A percentile compares a stretch with the other conserved stretches of the same genome.
Conservation (phyloP, 2,329 filamentous ascomycete species). For the Tolypocladium nubicola region DNA sequence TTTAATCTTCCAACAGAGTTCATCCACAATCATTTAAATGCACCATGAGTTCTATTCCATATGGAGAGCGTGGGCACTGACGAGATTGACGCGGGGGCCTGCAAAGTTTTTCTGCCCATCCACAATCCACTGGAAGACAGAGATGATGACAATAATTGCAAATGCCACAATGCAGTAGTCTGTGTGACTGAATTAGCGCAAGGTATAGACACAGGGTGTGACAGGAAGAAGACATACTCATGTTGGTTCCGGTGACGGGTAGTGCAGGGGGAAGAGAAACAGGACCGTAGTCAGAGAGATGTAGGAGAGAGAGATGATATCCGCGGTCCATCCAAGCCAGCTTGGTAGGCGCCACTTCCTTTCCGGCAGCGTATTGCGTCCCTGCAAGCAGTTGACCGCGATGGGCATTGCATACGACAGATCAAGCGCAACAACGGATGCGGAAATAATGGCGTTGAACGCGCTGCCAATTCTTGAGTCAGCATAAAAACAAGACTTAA, state of each 20-base stretch:
- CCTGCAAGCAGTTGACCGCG: slow-evolving; percentile 54
- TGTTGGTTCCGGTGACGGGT: slow-evolving; percentile 54
- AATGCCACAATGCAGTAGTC: slow-evolving; percentile 36
- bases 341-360: slow-evolving; percentile 21
- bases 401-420: slow-evolving; percentile 68
- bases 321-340: slow-evolving; percentile 24
- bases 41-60: background rate
- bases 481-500: background rate
- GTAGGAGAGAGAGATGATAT: slow-evolving; percentile 44
- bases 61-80: background rate
- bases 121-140: slow-evolving; percentile 30
- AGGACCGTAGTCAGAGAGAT: slow-evolving; percentile 58
- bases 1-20: no score
- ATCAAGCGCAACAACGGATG: slow-evolving; percentile 61
- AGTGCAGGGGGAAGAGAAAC: slow-evolving; percentile 60
- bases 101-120: slow-evolving; percentile 35
- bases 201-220: no score
- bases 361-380: slow-evolving; percentile 52
- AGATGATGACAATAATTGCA: slow-evolving; percentile 31
- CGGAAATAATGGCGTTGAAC: slow-evolving; percentile 61
- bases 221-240: slow-evolving; percentile 33
- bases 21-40: no score
- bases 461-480: slow-evolving; percentile 27
- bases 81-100: slow-evolving; percentile 16
- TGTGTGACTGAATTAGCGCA: background rate